Percentiles rank a stretch among this genome's conserved stretches.
Evolutionary conservation across 192 early-diverging fungal species (phyloP).

Genomic region (Gigaspora rosea): DNA sequence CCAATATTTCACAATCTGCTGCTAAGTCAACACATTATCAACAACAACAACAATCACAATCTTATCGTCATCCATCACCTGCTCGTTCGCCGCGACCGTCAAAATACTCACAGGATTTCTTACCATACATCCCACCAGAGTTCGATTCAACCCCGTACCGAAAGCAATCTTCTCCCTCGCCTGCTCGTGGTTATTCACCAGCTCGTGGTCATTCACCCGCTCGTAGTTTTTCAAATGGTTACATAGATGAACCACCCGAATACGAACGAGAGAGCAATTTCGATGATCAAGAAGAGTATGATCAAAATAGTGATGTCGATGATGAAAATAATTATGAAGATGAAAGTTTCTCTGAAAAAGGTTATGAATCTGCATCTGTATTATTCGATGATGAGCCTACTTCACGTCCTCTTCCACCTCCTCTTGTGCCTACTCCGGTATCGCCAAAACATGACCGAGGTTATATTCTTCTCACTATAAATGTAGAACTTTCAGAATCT

Average conservation of each 20-base stretch:
- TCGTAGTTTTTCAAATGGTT: not conserved
- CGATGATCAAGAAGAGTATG: not conserved
- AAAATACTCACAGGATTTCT: not conserved
- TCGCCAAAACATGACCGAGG: conserved; percentile 1
- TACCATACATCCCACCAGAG: conserved; percentile 5
- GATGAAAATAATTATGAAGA: not conserved
- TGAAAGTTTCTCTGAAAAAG: not conserved
- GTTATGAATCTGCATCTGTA: not conserved
- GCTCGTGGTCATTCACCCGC: not conserved
- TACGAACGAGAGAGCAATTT: not conserved
- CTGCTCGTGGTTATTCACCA: not conserved
- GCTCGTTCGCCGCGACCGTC: not conserved
- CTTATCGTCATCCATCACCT: conserved; percentile 1
- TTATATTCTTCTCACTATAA: conserved; percentile 14
- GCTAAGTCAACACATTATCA: not conserved
- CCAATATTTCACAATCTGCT: not conserved
- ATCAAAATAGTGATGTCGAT: not conserved
- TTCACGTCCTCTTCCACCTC: too few species aligned
- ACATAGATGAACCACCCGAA: not conserved
- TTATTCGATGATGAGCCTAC: too few species aligned
- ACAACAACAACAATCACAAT: not conserved
- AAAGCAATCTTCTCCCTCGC: conserved; percentile 10
- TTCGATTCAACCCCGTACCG: conserved; percentile 12
- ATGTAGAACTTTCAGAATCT: conserved; percentile 19
- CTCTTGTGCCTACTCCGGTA: too few species aligned